phyloP scores from a whole-genome alignment of 2,329 filamentous ascomycete species.

The Cladosporium sp. region DNA sequence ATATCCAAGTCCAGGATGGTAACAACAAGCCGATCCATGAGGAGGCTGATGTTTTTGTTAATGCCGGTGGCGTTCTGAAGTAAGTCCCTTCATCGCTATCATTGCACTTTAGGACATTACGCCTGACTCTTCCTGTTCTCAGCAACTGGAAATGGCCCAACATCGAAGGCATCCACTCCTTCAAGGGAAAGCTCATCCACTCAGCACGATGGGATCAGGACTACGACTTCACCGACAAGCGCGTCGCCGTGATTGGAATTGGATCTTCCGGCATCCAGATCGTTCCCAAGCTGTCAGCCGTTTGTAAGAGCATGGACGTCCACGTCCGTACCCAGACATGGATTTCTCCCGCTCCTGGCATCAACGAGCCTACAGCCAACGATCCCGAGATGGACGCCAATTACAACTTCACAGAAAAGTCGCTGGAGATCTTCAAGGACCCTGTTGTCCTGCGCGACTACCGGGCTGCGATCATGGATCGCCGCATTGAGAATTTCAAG shows the following conservation, averaged over 20 bases:
- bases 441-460: conserved; percentile 1
- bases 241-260: conserved; percentile 40
- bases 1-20: conserved; percentile 15
- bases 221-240: conserved; percentile 36
- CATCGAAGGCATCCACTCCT: conserved; percentile 41
- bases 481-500: conserved; percentile 15
- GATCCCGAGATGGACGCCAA: conserved; percentile 7
- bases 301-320: conserved; percentile 13
- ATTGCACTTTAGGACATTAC: neutral
- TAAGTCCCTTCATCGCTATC: neutral
- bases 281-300: conserved; percentile 29
- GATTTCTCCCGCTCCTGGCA: conserved; percentile 17
- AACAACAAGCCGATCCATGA: conserved; percentile 13
- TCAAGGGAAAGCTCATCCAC: conserved; percentile 43
- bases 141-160: conserved; percentile 43
- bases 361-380: conserved; percentile 15
- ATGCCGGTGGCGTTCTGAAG: conserved; percentile 30
- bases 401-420: conserved; percentile 8
- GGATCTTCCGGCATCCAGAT: conserved; percentile 39
- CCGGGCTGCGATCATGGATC: conserved; percentile 7
- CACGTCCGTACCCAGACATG: conserved; percentile 18
- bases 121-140: neutral
- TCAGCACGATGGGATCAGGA: conserved; percentile 42
- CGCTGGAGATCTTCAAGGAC: conserved; percentile 6
- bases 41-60: conserved; percentile 22